These are phyloP conservation scores for Fusarium proliferatum DNA, from an alignment of 2,329 filamentous ascomycete genomes.

Conservation along the genomic window DNA sequence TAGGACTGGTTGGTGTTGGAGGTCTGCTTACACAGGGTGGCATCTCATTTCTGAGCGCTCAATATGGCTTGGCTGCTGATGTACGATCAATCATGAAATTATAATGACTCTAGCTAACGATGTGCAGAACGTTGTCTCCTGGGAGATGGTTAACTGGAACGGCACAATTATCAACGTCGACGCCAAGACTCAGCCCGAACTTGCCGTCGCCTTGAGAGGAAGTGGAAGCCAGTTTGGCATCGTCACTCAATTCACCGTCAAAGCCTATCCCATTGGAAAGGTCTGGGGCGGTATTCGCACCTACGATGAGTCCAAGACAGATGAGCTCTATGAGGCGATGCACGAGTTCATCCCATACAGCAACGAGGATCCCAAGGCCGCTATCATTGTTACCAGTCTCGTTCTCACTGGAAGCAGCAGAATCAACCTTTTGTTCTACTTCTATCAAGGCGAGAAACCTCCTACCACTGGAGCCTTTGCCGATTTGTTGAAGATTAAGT, in stretches of 20 bases:
- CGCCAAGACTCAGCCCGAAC: slow-evolving; percentile 1
- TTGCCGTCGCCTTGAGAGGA: slow-evolving; percentile 14
- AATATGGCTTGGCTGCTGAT: slow-evolving; percentile 23
- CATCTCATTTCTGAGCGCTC: slow-evolving; percentile 20
- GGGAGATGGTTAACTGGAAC: slow-evolving; percentile 22
- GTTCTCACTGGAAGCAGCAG: background rate
- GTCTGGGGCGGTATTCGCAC: slow-evolving; percentile 21
- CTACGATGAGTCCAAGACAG: slow-evolving; percentile 4
- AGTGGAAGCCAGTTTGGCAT: slow-evolving; percentile 24
- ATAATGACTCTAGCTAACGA: background rate
- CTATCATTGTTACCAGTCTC: slow-evolving; percentile 1
- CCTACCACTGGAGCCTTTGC: slow-evolving; percentile 20
- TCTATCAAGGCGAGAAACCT: slow-evolving; percentile 17
- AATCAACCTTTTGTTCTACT: slow-evolving; percentile 9
- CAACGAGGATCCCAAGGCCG: slow-evolving; percentile 3
- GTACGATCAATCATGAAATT: background rate
- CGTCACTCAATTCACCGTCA: slow-evolving; percentile 7
- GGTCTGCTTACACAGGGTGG: slow-evolving; percentile 12
- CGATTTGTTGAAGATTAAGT: slow-evolving; percentile 18
- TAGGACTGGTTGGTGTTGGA: slow-evolving; percentile 17
- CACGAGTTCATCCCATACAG: slow-evolving; percentile 21
- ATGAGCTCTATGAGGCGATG: slow-evolving; percentile 13
- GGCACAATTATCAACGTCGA: slow-evolving; percentile 16
- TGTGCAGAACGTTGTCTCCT: background rate
- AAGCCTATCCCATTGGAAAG: background rate